These are phyloP conservation scores for Fomitopsis palustris DNA, from an alignment of 1,284 basidiomycete species.

Conservation along the genomic window DNA sequence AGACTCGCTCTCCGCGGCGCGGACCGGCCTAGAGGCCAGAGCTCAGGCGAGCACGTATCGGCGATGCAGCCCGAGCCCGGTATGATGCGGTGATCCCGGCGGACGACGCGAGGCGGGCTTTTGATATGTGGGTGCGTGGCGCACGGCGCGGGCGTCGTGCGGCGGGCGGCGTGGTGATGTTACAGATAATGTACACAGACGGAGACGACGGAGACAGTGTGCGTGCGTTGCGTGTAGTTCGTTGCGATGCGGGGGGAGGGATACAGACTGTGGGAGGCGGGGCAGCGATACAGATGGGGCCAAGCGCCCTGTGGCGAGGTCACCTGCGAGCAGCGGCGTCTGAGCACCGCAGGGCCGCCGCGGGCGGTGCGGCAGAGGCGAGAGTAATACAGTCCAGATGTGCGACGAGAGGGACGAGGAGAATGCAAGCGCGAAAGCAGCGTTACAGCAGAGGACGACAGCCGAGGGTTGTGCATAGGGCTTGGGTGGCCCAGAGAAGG, in stretches of 20 bases:
- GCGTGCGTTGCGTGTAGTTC: neutral
- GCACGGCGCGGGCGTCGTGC: neutral
- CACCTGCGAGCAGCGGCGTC: neutral
- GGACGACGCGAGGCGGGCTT: neutral
- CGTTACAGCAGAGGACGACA: neutral
- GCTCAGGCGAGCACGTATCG: neutral
- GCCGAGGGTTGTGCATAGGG: neutral
- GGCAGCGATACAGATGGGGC: slow-evolving; percentile 1
- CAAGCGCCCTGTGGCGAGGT: neutral
- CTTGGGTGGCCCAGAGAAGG: neutral
- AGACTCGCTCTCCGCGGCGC: neutral
- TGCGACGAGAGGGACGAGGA: neutral
- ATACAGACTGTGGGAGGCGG: neutral
- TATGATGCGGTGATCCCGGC: neutral
- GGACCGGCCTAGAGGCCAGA: neutral
- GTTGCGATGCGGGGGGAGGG: neutral
- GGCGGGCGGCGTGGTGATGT: neutral
- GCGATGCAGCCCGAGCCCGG: neutral
- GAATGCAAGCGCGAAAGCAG: neutral
- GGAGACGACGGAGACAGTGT: neutral
- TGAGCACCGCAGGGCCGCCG: neutral
- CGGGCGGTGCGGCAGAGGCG: neutral
- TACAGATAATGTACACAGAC: slow-evolving; percentile 2
- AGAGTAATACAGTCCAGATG: neutral
- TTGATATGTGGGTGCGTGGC: neutral